Evolutionary conservation across 1,284 basidiomycete genomes (phyloP).

Genomic region (Serendipita sp.): DNA sequence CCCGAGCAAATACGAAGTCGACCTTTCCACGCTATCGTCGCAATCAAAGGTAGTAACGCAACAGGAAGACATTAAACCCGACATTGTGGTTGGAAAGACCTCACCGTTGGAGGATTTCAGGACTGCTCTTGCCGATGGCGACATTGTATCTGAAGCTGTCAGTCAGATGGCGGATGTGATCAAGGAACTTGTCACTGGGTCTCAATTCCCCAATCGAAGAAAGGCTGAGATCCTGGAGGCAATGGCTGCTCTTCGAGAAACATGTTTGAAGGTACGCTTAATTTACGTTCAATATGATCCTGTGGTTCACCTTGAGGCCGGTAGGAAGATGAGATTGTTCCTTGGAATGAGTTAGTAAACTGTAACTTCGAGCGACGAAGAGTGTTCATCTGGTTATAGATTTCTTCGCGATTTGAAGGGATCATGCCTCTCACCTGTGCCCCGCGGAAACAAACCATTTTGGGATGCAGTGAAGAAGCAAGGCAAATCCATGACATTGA

Average conservation of each 20-base stretch:
- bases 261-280: constrained; percentile 39
- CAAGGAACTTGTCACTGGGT: constrained; percentile 43
- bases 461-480: constrained; percentile 42
- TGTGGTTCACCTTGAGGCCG: background rate
- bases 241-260: constrained; percentile 48
- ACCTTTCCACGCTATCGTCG: constrained; percentile 20
- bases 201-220: constrained; percentile 54
- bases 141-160: constrained; percentile 69
- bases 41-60: constrained; percentile 29
- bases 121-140: constrained; percentile 51
- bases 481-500: constrained; percentile 43
- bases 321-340: constrained; percentile 63
- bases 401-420: constrained; percentile 44
- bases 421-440: constrained; percentile 32
- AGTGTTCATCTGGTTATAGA: constrained; percentile 22
- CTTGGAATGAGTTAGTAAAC: constrained; percentile 53
- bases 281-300: background rate
- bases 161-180: constrained; percentile 62
- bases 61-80: constrained; percentile 12
- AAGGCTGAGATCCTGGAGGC: constrained; percentile 59
- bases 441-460: constrained; percentile 43
- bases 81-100: constrained; percentile 43
- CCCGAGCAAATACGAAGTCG: constrained; percentile 18
- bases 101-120: constrained; percentile 65
- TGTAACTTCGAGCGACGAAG: background rate